Conservation (phyloP, 192 early-diverging fungal genomes). For the Coemansia sp. region DNA sequence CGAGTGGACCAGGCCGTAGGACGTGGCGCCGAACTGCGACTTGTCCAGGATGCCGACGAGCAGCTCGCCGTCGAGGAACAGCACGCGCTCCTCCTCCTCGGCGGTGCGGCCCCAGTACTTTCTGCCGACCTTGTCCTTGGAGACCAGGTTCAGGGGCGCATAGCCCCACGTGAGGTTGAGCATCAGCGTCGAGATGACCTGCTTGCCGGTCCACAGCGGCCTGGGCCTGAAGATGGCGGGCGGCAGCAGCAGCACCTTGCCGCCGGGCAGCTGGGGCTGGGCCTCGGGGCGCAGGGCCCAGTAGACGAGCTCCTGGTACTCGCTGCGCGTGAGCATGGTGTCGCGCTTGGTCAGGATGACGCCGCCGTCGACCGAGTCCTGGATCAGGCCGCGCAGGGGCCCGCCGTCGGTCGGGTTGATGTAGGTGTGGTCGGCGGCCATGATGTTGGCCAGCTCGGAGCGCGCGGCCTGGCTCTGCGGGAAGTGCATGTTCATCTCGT, state of each 20-base stretch:
- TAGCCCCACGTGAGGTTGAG: constrained; percentile 81
- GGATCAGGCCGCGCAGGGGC: constrained; percentile 97
- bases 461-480: constrained; percentile 97
- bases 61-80: constrained; percentile 85
- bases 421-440: constrained; percentile 93
- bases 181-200: constrained; percentile 91
- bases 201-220: constrained; percentile 96
- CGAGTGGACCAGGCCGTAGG: constrained; percentile 91
- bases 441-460: constrained; percentile 94
- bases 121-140: constrained; percentile 81
- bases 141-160: constrained; percentile 80
- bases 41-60: constrained; percentile 95
- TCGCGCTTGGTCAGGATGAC: constrained; percentile 89
- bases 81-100: constrained; percentile 79
- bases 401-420: constrained; percentile 94
- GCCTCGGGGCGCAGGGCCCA: constrained; percentile 75
- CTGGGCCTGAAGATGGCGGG: constrained; percentile 87
- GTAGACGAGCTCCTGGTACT: constrained; percentile 95
- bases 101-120: constrained; percentile 78
- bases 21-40: constrained; percentile 91
- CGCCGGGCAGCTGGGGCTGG: constrained; percentile 55
- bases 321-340: constrained; percentile 78
- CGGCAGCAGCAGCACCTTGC: constrained; percentile 77
- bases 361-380: constrained; percentile 98
- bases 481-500: constrained; percentile 99